A percentile compares a stretch with the other conserved stretches of the same genome.
Conservation (phyloP, 2,329 filamentous ascomycete species). For the Furcasterigmium furcatum region DNA sequence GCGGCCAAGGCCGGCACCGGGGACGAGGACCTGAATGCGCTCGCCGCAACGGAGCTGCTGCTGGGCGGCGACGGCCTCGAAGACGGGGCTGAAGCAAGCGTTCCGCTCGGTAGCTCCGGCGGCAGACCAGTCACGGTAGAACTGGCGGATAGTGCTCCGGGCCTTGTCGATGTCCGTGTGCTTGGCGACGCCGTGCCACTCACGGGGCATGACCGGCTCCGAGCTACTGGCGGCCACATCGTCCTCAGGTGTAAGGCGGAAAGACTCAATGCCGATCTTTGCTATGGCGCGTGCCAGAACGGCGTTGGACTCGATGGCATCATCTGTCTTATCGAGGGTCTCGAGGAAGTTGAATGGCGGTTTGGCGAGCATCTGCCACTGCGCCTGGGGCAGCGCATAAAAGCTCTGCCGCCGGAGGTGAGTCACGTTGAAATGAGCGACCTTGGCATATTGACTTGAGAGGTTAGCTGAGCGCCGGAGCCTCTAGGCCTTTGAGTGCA, state of each 20-base stretch:
- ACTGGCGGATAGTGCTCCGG: conserved; percentile 85
- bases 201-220: conserved; percentile 46
- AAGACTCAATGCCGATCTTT: conserved; percentile 63
- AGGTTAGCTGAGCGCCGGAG: conserved; percentile 12
- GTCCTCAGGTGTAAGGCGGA: conserved; percentile 45
- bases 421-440: conserved; percentile 85
- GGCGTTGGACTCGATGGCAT: conserved; percentile 86
- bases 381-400: conserved; percentile 79
- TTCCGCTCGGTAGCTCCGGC: conserved; percentile 72
- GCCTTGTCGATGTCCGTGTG: conserved; percentile 83
- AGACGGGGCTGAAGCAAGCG: conserved; percentile 73
- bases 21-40: conserved; percentile 64
- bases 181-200: conserved; percentile 71
- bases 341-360: conserved; percentile 82
- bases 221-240: conserved; percentile 28
- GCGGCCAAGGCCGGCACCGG: conserved; percentile 84
- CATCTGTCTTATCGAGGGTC: conserved; percentile 74
- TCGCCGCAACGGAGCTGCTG: conserved; percentile 15
- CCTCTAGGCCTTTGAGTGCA: too few species aligned
- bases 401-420: conserved; percentile 89
- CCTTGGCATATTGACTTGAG: conserved; percentile 75
- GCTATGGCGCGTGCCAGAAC: conserved; percentile 79
- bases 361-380: conserved; percentile 78
- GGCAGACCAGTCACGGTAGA: conserved; percentile 90
- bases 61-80: conserved; percentile 59